Evolutionary conservation across 2,329 filamentous ascomycete genomes (phyloP), one percentile per base, ranked within the genome.

Genomic region (Aspergillus costaricaensis): DNA sequence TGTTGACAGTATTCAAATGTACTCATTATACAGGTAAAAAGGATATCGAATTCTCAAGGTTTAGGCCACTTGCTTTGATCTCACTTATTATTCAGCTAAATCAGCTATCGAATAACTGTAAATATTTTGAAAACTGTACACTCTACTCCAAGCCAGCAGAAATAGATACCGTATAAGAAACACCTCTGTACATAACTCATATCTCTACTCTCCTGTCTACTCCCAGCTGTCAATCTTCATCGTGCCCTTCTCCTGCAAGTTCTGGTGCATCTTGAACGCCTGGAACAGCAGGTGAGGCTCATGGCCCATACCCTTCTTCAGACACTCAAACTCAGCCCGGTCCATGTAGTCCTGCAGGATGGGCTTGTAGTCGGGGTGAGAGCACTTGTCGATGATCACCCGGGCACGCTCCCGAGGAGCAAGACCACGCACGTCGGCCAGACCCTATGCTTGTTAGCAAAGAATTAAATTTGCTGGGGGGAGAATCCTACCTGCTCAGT

Each of bases 201-300:
- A 14, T 36, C 32, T 36, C 32, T 36, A 36, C 32, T 15, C 32
- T 36, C 32, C 32, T 36, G 12, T 36, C 58, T 73, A 78, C 56
- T 79, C 75, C 88, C 89, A 92, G 65, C 80, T 85, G 70, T 85
- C 83, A 66, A 93, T 84, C 87, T 93, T 93, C 92, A 96, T 96
- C 68, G 91, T 95, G 23, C 92, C 92, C 75, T 94, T 86, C 80
- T 93, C 88, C 60, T 86, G 80, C 62, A 96, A 77, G 65, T 92
- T 90, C 83, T 88, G 88, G 80, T 96, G 92, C 88, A 96, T 91
- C 77, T 96, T 91, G 75, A 96, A 96, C 50, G 85, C 83, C 78
- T 96, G 90, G 84, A 88, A 96, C 64, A 96, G 81, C 73, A 96
- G 79, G 76, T 96, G 92, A 25, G 92, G 92, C 83, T 96, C 90